Conservation (phyloP, 2,329 filamentous ascomycete genomes). For the Pestalotiopsis sp. region DNA sequence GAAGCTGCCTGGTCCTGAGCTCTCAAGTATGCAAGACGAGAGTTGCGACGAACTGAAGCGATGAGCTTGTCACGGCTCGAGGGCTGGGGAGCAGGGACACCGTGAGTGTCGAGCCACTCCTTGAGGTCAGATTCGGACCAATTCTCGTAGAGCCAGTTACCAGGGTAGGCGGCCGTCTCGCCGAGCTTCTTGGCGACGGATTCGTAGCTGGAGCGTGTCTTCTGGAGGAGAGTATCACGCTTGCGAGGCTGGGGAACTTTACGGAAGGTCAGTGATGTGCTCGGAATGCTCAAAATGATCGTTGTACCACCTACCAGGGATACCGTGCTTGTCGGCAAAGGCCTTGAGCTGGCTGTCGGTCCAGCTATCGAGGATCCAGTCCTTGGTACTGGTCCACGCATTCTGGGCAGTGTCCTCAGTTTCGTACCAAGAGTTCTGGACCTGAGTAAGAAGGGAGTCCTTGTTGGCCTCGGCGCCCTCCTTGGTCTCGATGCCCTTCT, state of each 20-base stretch:
- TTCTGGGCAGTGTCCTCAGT: conserved; percentile 74
- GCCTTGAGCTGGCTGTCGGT: conserved; percentile 90
- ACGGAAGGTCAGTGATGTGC: neutral
- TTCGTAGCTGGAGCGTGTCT: conserved; percentile 81
- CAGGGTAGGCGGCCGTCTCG: conserved; percentile 82
- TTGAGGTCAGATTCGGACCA: conserved; percentile 96
- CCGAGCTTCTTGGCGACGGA: conserved; percentile 70
- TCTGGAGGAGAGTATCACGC: conserved; percentile 77
- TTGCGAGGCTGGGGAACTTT: conserved; percentile 79
- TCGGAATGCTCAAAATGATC: neutral
- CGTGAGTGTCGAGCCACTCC: conserved; percentile 86
- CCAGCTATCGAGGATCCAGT: conserved; percentile 97
- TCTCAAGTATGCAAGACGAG: conserved; percentile 73
- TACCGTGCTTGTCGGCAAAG: conserved; percentile 85
- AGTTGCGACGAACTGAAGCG: conserved; percentile 86
- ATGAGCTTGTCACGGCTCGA: conserved; percentile 78
- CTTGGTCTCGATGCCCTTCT: conserved; percentile 71
- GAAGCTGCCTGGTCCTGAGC: conserved; percentile 60
- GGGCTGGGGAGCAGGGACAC: conserved; percentile 83
- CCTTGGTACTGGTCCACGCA: conserved; percentile 71
- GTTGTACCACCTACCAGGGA: conserved; percentile 56
- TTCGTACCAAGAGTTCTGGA: conserved; percentile 76
- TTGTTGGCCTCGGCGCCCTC: conserved; percentile 66
- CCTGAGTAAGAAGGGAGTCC: conserved; percentile 66
- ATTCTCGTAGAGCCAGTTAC: conserved; percentile 87